Conservation (phyloP, 805 yeast species). For the Myxozyma neglecta region DNA sequence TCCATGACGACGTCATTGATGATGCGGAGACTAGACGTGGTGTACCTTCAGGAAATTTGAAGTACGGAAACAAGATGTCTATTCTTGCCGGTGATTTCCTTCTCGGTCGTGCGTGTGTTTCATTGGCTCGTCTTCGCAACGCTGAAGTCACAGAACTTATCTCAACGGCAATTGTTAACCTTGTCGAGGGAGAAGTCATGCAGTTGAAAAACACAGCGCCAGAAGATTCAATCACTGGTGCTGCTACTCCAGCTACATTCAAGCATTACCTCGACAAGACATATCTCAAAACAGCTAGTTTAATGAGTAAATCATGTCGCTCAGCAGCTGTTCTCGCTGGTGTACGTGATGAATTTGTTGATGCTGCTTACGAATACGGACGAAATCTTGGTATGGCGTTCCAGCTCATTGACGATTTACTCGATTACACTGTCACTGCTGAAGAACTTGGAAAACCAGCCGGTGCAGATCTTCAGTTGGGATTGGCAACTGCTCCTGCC, state of each 20-base stretch:
- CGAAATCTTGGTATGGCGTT: slow-evolving; percentile 91
- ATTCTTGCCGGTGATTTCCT: slow-evolving; percentile 95
- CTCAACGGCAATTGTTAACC: slow-evolving; percentile 93
- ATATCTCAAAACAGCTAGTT: slow-evolving; percentile 88
- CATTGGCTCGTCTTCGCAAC: slow-evolving; percentile 86
- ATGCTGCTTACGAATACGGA: slow-evolving; percentile 86
- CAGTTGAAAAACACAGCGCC: slow-evolving; percentile 91
- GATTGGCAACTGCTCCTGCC: slow-evolving; percentile 96
- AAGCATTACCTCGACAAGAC: slow-evolving; percentile 95
- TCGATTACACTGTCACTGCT: slow-evolving; percentile 89
- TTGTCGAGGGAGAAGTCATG: slow-evolving; percentile 99
- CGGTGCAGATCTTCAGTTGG: slow-evolving; percentile 90
- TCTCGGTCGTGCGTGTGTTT: slow-evolving; percentile 93
- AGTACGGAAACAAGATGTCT: slow-evolving; percentile 96
- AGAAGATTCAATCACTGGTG: slow-evolving; percentile 47
- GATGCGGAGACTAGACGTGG: slow-evolving; percentile 83
- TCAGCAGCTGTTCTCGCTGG: slow-evolving; percentile 93
- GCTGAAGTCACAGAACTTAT: slow-evolving; percentile 96
- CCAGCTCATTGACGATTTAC: slow-evolving; percentile 93
- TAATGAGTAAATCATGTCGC: slow-evolving; percentile 90
- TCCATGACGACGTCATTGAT: slow-evolving; percentile 97
- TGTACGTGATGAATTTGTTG: slow-evolving; percentile 70
- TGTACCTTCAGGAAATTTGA: slow-evolving; percentile 85
- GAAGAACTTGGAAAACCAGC: slow-evolving; percentile 89
- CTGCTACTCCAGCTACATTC: slow-evolving; percentile 67